Conservation (phyloP, 805 yeast species). For the Zygoascus bituminiphila region DNA sequence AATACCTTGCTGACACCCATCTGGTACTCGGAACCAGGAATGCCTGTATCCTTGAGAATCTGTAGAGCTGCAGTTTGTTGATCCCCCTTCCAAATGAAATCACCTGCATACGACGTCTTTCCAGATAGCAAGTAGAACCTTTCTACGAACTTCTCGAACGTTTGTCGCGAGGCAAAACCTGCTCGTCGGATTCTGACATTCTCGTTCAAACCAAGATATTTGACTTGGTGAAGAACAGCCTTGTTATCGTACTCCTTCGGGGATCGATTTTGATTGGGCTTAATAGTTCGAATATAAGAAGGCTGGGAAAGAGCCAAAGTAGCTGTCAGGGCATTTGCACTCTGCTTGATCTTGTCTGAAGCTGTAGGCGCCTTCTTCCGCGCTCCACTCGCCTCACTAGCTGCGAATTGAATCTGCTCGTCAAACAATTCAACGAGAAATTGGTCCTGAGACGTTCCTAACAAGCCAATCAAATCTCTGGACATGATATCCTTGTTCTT, state of each 20-base stretch:
- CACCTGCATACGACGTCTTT: constrained; percentile 88
- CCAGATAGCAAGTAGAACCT: constrained; percentile 83
- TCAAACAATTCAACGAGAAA: constrained; percentile 60
- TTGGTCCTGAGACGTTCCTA: constrained; percentile 59
- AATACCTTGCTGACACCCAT: constrained; percentile 88
- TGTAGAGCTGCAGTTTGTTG: constrained; percentile 45
- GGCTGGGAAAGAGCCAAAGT: constrained; percentile 89
- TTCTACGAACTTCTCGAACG: constrained; percentile 93
- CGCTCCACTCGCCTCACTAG: constrained; percentile 31
- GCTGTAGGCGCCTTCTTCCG: constrained; percentile 91
- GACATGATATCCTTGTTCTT: constrained; percentile 92
- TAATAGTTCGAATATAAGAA: constrained; percentile 93
- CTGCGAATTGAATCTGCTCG: constrained; percentile 47
- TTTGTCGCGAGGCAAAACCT: constrained; percentile 95
- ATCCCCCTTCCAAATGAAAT: constrained; percentile 57
- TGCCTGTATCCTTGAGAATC: constrained; percentile 51
- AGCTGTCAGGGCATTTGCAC: constrained; percentile 85
- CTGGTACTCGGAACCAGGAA: constrained; percentile 78
- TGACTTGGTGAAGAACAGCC: constrained; percentile 91
- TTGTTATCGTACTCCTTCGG: constrained; percentile 82
- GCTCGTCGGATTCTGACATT: constrained; percentile 97
- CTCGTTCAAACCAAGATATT: constrained; percentile 91
- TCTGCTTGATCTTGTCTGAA: constrained; percentile 82
- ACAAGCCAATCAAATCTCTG: constrained; percentile 74
- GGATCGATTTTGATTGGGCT: constrained; percentile 89